Evolutionary conservation across 2,329 filamentous ascomycete genomes (phyloP).

Genomic region (Fusarium humuli): DNA sequence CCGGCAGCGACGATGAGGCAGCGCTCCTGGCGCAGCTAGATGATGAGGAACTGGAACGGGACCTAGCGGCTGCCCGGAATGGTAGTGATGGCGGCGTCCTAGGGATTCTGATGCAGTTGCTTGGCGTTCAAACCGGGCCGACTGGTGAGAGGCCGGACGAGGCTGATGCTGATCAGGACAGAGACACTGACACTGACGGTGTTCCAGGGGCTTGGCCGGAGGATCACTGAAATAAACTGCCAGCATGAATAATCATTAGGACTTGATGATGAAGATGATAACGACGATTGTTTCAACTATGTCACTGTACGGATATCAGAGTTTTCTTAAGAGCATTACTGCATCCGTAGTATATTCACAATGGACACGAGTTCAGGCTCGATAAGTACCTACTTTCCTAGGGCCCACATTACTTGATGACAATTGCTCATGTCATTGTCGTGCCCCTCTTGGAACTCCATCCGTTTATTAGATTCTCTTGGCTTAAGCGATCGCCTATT

Average conservation of each 20-base stretch:
- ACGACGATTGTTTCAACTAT: neutral
- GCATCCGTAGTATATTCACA: neutral
- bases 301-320: neutral
- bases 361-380: neutral
- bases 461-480: constrained; percentile 17
- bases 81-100: constrained; percentile 46
- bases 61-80: constrained; percentile 46
- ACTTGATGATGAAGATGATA: neutral
- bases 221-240: constrained; percentile 34
- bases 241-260: constrained; percentile 6
- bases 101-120: constrained; percentile 26
- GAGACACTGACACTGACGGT: constrained; percentile 11
- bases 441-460: constrained; percentile 16
- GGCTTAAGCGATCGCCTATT: constrained; percentile 25
- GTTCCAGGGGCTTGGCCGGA: constrained; percentile 53
- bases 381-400: neutral
- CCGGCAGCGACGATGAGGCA: constrained; percentile 46
- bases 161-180: constrained; percentile 25
- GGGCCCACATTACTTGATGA: constrained; percentile 1
- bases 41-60: constrained; percentile 50
- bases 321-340: neutral
- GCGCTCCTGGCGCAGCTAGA: constrained; percentile 45
- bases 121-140: constrained; percentile 33
- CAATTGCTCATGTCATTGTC: constrained; percentile 5
- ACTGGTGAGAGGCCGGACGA: constrained; percentile 23